Base-by-base conservation (phyloP, 176 grass and related monocot genomes). In the Cymbopogon citratus region DNA sequence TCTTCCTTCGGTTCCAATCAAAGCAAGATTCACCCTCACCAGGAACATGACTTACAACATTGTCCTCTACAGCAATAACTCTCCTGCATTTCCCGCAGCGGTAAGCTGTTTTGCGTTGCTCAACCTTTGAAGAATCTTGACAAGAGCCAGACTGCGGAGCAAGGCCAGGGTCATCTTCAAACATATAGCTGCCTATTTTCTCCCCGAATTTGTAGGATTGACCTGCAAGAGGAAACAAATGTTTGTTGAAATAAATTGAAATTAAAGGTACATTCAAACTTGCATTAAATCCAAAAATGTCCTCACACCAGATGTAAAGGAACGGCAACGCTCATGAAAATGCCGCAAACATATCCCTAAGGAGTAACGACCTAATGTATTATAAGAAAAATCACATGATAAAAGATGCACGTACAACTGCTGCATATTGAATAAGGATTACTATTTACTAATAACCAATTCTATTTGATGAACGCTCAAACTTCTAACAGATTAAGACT, bases 51-150 rank as follows among this genome's bases (percentile, higher is more conserved):
- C 92, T 87, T 18, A 94, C 79, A 72, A 98, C 86, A 76, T 98
- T 94, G 33, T 87, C 90, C 78, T 94, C 63, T 79, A 85, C 78
- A 52, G 92, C 88, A 44, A 94, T 5, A 66, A 94, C 71, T 36
- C 95, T 94, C 81, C 95, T 86, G 88, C 95, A 98, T 80, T 94
- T 94, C 84, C 80, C 94, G 81, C 95, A 98, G 41, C 92, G 73
- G 76, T 98, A 98, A 83, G 86, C 90, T 69, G 83, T 83, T 82
- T 83, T 87, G 38, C 15, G 39, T 48, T 73, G 69, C 16, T 74
- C 61, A 63, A 68, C 84, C 73, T 81, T 67, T 36, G 71, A 8
- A 39, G 31, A 36, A 61, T 87, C 73, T 27, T 38, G 71, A 81
- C 33, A 65, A 9, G 84, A 82, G 57, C 81, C 85, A 38, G 81